Conservation (phyloP, 1,284 basidiomycete genomes). For the Rhodotorula sp. region DNA sequence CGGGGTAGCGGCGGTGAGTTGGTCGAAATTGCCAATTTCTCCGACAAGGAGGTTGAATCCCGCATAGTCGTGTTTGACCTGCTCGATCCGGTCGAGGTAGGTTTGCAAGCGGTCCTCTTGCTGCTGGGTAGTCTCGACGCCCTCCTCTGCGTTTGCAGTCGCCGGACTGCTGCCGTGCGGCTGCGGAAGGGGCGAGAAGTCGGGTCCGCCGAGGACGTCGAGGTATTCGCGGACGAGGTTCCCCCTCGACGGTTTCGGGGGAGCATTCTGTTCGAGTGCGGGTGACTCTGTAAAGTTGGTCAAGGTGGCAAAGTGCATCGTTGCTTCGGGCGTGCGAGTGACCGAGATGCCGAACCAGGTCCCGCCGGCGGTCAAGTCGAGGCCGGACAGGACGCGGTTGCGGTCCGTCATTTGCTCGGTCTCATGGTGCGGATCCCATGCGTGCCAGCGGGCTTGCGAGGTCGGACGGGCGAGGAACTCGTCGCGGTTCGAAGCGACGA, state of each 20-base stretch:
- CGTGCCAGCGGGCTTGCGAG: constrained; percentile 31
- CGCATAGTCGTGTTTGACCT: constrained; percentile 32
- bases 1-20: not conserved
- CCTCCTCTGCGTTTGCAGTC: no score
- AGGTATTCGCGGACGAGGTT: constrained; percentile 14
- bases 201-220: constrained; percentile 32
- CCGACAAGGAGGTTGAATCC: constrained; percentile 44
- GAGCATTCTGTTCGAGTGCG: not conserved
- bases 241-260: constrained; percentile 4
- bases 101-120: constrained; percentile 10
- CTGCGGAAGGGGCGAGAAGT: no score
- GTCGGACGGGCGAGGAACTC: constrained; percentile 44
- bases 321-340: not conserved
- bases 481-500: constrained; percentile 43
- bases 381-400: constrained; percentile 31
- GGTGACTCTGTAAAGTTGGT: constrained; percentile 44
- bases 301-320: constrained; percentile 38
- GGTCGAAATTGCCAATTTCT: constrained; percentile 5
- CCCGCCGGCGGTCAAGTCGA: constrained; percentile 43
- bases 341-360: constrained; percentile 43
- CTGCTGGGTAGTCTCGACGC: no score
- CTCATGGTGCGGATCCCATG: constrained; percentile 1
- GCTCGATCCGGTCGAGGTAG: constrained; percentile 30
- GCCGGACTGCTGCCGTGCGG: not conserved
- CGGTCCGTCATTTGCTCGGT: not conserved